Conservation (phyloP, 2,329 filamentous ascomycete genomes). For the Leptosphaerulina australis region DNA sequence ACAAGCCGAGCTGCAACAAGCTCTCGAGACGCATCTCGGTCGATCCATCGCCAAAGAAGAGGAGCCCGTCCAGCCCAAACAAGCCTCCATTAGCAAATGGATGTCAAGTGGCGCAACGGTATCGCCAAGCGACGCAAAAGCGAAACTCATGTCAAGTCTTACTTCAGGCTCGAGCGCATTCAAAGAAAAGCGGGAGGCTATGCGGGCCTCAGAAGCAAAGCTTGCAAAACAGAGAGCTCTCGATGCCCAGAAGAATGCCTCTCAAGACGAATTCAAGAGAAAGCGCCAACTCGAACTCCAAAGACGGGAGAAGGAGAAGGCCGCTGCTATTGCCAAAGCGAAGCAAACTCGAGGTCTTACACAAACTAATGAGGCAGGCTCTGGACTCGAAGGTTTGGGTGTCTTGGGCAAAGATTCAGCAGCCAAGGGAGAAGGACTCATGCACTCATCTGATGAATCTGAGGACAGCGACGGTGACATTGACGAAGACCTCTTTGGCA, state of each 20-base stretch:
- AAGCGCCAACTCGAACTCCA: constrained; percentile 77
- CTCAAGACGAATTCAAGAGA: constrained; percentile 66
- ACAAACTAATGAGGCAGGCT: constrained; percentile 75
- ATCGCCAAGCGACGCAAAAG: constrained; percentile 29
- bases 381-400: constrained; percentile 74
- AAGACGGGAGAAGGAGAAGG: constrained; percentile 73
- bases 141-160: constrained; percentile 39
- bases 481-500: constrained; percentile 71
- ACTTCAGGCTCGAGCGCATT: constrained; percentile 38
- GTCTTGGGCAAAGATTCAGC: constrained; percentile 79
- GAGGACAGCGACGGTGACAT: constrained; percentile 65
- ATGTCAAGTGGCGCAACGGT: constrained; percentile 40
- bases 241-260: constrained; percentile 35
- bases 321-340: constrained; percentile 72
- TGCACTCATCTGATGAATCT: constrained; percentile 76
- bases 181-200: constrained; percentile 37
- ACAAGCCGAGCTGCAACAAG: constrained; percentile 76
- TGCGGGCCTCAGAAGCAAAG: constrained; percentile 30
- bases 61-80: constrained; percentile 47
- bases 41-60: constrained; percentile 43
- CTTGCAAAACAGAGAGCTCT: constrained; percentile 34
- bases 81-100: constrained; percentile 50
- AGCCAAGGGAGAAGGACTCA: constrained; percentile 79
- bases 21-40: constrained; percentile 61
- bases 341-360: constrained; percentile 61